Conservation (phyloP, 345 rosid species). For the Triadica sebifera region DNA sequence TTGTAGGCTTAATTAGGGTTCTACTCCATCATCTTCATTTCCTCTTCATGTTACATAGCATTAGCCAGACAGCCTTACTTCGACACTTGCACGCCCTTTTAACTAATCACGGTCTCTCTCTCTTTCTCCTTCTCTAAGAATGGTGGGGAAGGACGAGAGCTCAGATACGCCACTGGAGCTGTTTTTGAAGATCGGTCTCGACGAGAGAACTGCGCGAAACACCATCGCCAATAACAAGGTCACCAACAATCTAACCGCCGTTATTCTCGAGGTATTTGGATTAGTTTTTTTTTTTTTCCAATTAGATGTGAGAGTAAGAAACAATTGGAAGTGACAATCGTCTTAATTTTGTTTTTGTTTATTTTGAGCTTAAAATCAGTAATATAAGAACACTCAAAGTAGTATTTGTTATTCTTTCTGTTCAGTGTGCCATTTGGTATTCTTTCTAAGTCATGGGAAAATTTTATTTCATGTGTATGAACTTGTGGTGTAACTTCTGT, state of each 20-base stretch:
- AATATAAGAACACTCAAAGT: neutral
- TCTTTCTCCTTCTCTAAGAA: too few species aligned
- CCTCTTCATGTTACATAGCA: neutral
- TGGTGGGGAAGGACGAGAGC: conserved; percentile 17
- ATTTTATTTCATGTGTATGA: neutral
- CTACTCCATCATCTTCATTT: too few species aligned
- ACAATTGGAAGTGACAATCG: neutral
- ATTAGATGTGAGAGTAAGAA: neutral
- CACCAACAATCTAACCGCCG: conserved; percentile 73
- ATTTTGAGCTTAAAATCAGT: neutral
- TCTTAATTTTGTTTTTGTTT: too few species aligned
- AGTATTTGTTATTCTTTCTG: neutral
- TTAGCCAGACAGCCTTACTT: conserved; percentile 2
- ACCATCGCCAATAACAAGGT: conserved; percentile 82
- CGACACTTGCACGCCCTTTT: neutral
- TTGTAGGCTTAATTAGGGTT: conserved; percentile 19
- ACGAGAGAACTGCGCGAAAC: conserved; percentile 73
- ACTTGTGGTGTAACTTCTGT: too few species aligned
- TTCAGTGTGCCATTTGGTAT: neutral
- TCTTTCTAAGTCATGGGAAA: neutral
- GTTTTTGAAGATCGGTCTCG: conserved; percentile 79
- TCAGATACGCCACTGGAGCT: conserved; percentile 40
- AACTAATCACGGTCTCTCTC: neutral
- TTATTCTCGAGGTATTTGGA: conserved; percentile 68
- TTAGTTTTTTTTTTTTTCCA: neutral